These are phyloP conservation scores for Schizochytrium sp. DNA, from an alignment of 108 stramenopile species.

Conservation along the genomic window DNA sequence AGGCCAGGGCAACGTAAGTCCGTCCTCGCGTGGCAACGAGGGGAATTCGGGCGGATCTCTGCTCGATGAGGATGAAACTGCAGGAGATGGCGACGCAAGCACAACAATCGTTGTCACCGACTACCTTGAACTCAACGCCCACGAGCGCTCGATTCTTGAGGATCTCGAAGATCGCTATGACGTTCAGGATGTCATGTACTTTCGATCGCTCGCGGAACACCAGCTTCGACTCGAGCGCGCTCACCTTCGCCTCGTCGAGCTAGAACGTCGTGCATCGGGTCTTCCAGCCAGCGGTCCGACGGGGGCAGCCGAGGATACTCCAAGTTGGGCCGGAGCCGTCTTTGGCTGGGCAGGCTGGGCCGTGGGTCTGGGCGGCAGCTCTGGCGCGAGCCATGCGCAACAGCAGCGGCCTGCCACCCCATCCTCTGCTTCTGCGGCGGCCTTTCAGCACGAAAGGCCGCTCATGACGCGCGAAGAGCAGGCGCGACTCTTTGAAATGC, in stretches of 20 bases:
- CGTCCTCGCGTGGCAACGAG: too few relatives aligned
- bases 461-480: conserved; percentile 9
- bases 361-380: background rate
- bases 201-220: background rate
- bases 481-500: background rate
- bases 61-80: too few relatives aligned
- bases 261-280: background rate
- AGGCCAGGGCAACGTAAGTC: background rate
- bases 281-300: background rate
- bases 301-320: background rate
- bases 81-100: background rate
- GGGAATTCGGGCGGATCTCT: too few relatives aligned
- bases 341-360: conserved; percentile 19
- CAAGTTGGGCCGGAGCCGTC: background rate
- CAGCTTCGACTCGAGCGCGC: conserved; percentile 1
- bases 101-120: background rate
- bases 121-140: background rate
- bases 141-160: background rate
- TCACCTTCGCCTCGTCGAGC: background rate
- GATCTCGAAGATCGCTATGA: background rate
- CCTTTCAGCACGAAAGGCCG: background rate
- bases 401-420: background rate
- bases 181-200: conserved; percentile 7
- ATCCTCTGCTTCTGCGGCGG: background rate
- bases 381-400: background rate